Evolutionary conservation across 768 basidiomycete genomes (phyloP).

Genomic region (Candolleomyces eurysporus): DNA sequence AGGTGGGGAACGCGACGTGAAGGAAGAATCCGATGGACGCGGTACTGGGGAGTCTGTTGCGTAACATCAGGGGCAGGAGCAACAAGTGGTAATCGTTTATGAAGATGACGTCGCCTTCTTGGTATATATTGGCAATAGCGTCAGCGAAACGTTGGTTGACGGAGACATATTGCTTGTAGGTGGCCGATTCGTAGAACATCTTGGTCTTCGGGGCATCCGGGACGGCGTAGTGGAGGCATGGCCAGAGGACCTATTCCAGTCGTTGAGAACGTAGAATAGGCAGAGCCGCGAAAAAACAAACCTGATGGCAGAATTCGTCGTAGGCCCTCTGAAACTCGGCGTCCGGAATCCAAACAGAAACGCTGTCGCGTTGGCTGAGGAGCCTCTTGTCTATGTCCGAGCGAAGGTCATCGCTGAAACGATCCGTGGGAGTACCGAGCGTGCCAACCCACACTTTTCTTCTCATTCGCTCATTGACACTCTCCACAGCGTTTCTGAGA

Average conservation of each 20-base stretch:
- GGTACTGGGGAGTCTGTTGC: slow-evolving; percentile 52
- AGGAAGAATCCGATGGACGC: slow-evolving; percentile 91
- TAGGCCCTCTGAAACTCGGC: slow-evolving; percentile 77
- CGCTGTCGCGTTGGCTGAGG: slow-evolving; percentile 34
- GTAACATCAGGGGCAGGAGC: slow-evolving; percentile 85
- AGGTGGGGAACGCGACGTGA: slow-evolving; percentile 94
- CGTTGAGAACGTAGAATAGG: slow-evolving; percentile 14
- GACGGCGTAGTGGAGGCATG: slow-evolving; percentile 81
- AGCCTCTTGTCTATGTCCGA: slow-evolving; percentile 53
- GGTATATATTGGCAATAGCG: slow-evolving; percentile 73
- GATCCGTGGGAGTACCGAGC: slow-evolving; percentile 69
- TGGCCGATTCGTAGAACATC: slow-evolving; percentile 72
- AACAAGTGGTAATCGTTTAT: slow-evolving; percentile 97
- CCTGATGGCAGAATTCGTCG: slow-evolving; percentile 86
- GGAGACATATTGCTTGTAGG: slow-evolving; percentile 82
- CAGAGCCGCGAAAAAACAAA: slow-evolving; percentile 25
- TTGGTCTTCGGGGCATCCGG: slow-evolving; percentile 88
- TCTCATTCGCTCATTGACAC: slow-evolving; percentile 54
- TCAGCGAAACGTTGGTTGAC: slow-evolving; percentile 92
- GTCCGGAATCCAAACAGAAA: slow-evolving; percentile 80
- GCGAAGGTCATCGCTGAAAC: slow-evolving; percentile 53
- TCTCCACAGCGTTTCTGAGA: slow-evolving; percentile 77
- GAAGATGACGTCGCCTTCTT: slow-evolving; percentile 90
- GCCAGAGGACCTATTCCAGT: slow-evolving; percentile 67
- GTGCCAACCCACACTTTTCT: slow-evolving; percentile 67